Evolutionary conservation across 225 moss, liverwort and hornwort species (phyloP), one percentile per base, ranked within the genome.

Genomic region (Marchantia polymorpha): DNA sequence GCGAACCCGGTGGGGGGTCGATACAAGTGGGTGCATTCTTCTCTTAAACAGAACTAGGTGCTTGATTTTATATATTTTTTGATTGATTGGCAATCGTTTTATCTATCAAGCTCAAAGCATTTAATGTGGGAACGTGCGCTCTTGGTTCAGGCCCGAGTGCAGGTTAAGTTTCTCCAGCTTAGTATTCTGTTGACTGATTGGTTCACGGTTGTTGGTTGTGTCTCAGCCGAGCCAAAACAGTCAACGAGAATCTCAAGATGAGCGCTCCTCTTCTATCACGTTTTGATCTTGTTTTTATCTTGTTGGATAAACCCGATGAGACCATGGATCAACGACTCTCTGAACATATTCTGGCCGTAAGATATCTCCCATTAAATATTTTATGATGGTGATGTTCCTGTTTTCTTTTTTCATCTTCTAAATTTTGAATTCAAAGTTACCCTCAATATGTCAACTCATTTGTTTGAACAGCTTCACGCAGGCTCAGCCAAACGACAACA

Each of bases 201-300:
- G 4, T 14, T 65, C 66, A n/a, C 14, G 49, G 53, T 54, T 68
- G 63, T 25, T 78, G 27, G 10, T 25, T 65, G 49, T 56, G 27
- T 12, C 60, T 85, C 89, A 99, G 95, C 85, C 97, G 97, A 78
- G 90, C 92, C 13, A 99, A 95, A 82, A 99, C 97, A 22, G 97
- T 99, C 83, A 99, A 99, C 73, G 97, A 99, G 85, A 99, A 99
- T 82, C 82, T 99, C 66, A 99, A 95, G 83, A 94, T 99, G 97
- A 92, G 97, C 83, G 97, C 95, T 66, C 93, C 97, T 74, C 91
- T 99, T 74, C 83, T 99, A 68, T 99, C 97, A 81, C 92, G 97
- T n/a, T 99, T 99, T 81, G 97, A 99, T 83, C 92, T 99, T 77
- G 82, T 99, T 17, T 99, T 95, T 85, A 99, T 99, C 83, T 81